phyloP scores from a whole-genome alignment of 2,329 filamentous ascomycete species.

The Akanthomyces lecanii region DNA sequence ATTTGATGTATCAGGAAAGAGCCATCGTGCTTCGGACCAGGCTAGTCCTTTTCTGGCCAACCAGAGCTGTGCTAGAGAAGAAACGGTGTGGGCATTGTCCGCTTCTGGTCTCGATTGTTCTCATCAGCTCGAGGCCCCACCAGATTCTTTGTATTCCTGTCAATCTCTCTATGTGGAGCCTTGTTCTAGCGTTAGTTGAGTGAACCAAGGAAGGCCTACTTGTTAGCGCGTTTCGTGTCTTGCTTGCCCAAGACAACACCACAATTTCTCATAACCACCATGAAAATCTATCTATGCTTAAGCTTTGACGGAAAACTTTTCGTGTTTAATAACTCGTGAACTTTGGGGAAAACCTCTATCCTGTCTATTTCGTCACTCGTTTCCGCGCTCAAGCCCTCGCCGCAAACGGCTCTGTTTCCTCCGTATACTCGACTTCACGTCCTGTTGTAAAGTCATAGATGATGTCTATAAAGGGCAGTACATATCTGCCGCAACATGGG shows the following conservation, averaged over 20 bases:
- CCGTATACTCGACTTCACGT: neutral
- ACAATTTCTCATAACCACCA: neutral
- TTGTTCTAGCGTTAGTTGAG: neutral
- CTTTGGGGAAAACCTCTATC: neutral
- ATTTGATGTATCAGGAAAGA: no score
- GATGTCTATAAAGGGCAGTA: neutral
- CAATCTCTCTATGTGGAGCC: neutral
- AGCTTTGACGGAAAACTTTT: neutral
- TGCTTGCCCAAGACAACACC: no score
- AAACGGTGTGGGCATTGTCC: neutral
- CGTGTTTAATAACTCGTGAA: neutral
- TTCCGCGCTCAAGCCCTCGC: neutral
- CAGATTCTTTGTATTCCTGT: neutral
- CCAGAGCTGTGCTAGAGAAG: no score
- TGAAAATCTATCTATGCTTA: neutral
- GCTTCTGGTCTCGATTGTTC: neutral
- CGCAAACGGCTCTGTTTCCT: neutral
- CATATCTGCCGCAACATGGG: neutral
- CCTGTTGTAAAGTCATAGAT: neutral
- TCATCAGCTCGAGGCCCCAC: neutral
- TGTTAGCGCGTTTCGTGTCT: neutral
- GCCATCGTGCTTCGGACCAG: no score
- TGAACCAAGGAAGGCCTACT: neutral
- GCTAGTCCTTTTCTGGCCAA: no score
- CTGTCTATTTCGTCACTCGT: neutral